These are phyloP conservation scores for Debaryomyces robertsiae DNA, from an alignment of 1,139 yeast species.

Conservation along the genomic window DNA sequence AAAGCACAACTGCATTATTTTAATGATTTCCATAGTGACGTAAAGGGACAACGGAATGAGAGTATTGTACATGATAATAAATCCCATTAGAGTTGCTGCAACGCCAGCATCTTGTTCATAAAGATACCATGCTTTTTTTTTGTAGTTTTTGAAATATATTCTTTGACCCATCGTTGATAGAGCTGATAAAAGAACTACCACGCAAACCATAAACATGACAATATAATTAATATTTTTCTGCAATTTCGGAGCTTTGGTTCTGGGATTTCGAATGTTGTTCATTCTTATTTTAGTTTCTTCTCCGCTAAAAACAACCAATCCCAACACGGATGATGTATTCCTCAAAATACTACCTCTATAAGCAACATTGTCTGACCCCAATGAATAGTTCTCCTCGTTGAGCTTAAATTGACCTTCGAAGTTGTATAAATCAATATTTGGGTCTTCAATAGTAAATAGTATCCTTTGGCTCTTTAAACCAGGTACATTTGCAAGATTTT, in stretches of 20 bases:
- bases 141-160: slow-evolving; percentile 45
- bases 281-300: slow-evolving; percentile 94
- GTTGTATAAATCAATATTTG: slow-evolving; percentile 86
- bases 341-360: slow-evolving; percentile 89
- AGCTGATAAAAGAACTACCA: slow-evolving; percentile 72
- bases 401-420: slow-evolving; percentile 66
- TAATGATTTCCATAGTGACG: slow-evolving; percentile 95
- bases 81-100: slow-evolving; percentile 92
- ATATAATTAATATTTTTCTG: slow-evolving; percentile 82
- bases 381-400: slow-evolving; percentile 46
- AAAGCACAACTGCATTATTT: slow-evolving; percentile 78
- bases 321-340: slow-evolving; percentile 73
- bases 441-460: slow-evolving; percentile 77
- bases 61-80: slow-evolving; percentile 95
- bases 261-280: slow-evolving; percentile 88
- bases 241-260: slow-evolving; percentile 90
- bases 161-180: slow-evolving; percentile 84
- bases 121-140: slow-evolving; percentile 72
- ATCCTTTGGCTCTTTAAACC: slow-evolving; percentile 55
- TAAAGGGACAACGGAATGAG: slow-evolving; percentile 92
- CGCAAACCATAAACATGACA: slow-evolving; percentile 82
- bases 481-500: slow-evolving; percentile 49
- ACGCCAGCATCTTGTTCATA: slow-evolving; percentile 75
- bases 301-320: slow-evolving; percentile 88
- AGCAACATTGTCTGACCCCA: slow-evolving; percentile 77